Base-by-base conservation (phyloP, 495 filamentous ascomycete species). In the Neurospora sp. region DNA sequence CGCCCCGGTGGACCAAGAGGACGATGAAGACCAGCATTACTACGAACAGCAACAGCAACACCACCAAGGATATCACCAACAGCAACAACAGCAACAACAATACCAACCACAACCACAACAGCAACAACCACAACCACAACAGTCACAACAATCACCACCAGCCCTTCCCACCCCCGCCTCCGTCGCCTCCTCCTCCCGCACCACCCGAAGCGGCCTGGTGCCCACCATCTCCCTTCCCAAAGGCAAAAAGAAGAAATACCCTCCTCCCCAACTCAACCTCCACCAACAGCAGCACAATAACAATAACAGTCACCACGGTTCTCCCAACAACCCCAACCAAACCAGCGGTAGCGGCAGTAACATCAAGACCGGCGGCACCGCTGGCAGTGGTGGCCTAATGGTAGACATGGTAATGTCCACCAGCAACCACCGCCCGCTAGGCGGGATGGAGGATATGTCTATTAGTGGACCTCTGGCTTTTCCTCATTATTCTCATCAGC, bases 381-480 rank as follows among this genome's bases (percentile, higher is more conserved):
- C n/a, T n/a, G n/a, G n/a, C n/a, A 37, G 23, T 18, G 54, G 54
- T 18, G 31, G 31, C 4, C 54, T 35, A 18, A 35, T 66, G 54
- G 54, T 62, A 31, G 54, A 62, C 54, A 62, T 62, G 35, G 39
- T 66, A 14, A 35, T 66, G 23, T 69, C 70, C 44, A 14, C 44
- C 27, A 42, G 39, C 31, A 39, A 48, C 40, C 40, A 59, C 44
- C 70, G 71, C 39, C 77, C 76, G 18, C 73, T 79, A n/a, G 14
- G 20, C 3, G 74, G 77, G 18, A 72, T 62, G 23, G 73, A 76
- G 69, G 48, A 74, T 73, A 73, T 73, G 39, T 76, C 74, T 44
- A 80, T 78, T 20, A 73, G 70, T 44, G 77, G 78, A 0, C 77
- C 78, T 8, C 35, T 78, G 10, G 78, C 78, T 14, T 78, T 80